Percentiles rank a stretch among this genome's conserved stretches.
These are phyloP conservation scores for Forsythia viridissima DNA, from an alignment of 257 asterid species.

Conservation along the genomic window DNA sequence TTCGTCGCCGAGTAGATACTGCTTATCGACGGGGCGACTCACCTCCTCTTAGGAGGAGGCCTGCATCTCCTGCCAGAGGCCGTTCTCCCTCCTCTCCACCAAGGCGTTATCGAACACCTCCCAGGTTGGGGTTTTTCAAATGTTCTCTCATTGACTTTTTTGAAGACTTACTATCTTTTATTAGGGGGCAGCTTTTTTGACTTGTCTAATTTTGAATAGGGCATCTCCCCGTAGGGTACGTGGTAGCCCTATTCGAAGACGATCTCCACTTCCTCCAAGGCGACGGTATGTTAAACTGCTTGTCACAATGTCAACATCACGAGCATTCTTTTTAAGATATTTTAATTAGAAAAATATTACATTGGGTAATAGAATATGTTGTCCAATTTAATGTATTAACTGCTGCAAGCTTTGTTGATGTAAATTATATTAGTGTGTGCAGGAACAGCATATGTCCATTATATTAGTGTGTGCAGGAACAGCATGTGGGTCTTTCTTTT, in stretches of 20 bases:
- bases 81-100: conserved; percentile 90
- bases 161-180: neutral
- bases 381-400: neutral
- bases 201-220: conserved; percentile 38
- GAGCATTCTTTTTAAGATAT: neutral
- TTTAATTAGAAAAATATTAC: neutral
- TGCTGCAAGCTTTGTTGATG: neutral
- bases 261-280: conserved; percentile 89
- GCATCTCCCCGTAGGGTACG: conserved; percentile 85
- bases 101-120: conserved; percentile 84
- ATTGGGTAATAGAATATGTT: neutral
- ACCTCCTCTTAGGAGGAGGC: conserved; percentile 80
- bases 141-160: neutral
- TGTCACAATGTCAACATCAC: neutral
- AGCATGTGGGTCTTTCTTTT: neutral
- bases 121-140: conserved; percentile 50
- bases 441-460: neutral
- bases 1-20: conserved; percentile 68
- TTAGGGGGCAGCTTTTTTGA: conserved; percentile 7
- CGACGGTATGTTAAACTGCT: conserved; percentile 59
- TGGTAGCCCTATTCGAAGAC: conserved; percentile 87
- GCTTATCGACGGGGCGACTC: conserved; percentile 75
- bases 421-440: neutral
- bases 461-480: neutral
- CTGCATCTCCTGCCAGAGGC: conserved; percentile 69